A percentile compares a stretch with the other conserved stretches of the same genome.
Evolutionary conservation across 208 protist genomes (phyloP).

Genomic region (Leishmania major): DNA sequence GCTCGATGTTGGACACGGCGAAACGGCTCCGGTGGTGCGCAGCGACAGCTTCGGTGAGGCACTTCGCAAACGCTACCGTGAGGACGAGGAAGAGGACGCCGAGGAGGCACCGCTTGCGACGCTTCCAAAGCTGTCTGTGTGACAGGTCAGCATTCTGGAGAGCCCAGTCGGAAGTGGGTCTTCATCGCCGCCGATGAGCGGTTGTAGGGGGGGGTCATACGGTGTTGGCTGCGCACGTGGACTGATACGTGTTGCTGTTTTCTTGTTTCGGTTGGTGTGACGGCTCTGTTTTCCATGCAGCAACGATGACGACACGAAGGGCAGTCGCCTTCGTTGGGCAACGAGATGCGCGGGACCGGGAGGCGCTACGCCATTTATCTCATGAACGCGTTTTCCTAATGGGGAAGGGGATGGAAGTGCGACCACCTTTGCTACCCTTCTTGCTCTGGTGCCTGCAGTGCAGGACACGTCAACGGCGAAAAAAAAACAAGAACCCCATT

Average conservation of each 20-base stretch:
- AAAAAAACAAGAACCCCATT: too few species aligned
- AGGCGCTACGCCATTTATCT: not conserved
- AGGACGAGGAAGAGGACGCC: conserved; percentile 64
- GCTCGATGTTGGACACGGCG: conserved; percentile 50
- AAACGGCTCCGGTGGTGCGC: conserved; percentile 28
- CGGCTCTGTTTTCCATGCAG: not conserved
- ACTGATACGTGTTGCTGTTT: not conserved
- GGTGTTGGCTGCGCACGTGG: not conserved
- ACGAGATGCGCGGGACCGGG: not conserved
- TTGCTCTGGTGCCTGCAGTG: not conserved
- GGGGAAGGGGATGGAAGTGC: not conserved
- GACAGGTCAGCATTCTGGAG: not conserved
- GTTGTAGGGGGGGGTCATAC: not conserved
- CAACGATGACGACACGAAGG: not conserved
- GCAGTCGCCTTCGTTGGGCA: not conserved
- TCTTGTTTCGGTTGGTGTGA: not conserved
- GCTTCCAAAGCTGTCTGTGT: conserved; percentile 22
- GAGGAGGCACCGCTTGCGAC: conserved; percentile 2
- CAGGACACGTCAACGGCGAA: not conserved
- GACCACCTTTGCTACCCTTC: not conserved
- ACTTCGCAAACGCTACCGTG: conserved; percentile 80
- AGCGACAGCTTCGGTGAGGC: conserved; percentile 70
- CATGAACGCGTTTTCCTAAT: not conserved
- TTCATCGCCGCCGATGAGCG: not conserved
- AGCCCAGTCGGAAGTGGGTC: not conserved